Conservation (phyloP, 2,329 filamentous ascomycete genomes). For the Paraphoma chrysanthemicola region DNA sequence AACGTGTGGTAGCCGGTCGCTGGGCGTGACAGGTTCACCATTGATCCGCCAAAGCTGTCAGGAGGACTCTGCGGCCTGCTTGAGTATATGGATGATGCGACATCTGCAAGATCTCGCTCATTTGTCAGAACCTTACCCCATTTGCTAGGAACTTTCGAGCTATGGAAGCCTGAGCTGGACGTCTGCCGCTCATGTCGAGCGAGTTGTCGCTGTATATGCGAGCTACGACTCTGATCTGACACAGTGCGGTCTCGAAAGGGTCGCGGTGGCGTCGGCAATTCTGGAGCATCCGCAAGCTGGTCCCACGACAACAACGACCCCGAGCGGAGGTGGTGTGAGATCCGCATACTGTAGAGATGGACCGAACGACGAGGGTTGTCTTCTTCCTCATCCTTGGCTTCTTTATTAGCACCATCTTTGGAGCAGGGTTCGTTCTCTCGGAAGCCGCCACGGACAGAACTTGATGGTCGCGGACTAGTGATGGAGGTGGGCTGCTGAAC, state of each 20-base stretch:
- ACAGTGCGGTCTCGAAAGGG: conserved; percentile 20
- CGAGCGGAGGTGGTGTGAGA: conserved; percentile 54
- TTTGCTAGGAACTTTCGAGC: conserved; percentile 41
- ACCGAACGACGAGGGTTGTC: conserved; percentile 38
- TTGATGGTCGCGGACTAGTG: conserved; percentile 21
- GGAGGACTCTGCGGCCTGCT: conserved; percentile 47
- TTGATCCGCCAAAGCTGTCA: conserved; percentile 36
- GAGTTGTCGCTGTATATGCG: conserved; percentile 12
- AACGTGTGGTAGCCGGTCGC: conserved; percentile 11
- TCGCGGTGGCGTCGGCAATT: conserved; percentile 20
- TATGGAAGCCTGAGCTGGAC: conserved; percentile 48
- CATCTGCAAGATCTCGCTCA: conserved; percentile 19
- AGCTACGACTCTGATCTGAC: conserved; percentile 28
- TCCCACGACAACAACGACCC: conserved; percentile 50
- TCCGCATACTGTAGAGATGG: conserved; percentile 53
- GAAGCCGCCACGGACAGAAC: conserved; percentile 13
- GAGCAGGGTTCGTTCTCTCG: conserved; percentile 12
- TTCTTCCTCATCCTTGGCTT: conserved; percentile 15
- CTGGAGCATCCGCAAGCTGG: conserved; percentile 29
- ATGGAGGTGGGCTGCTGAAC: conserved; percentile 27
- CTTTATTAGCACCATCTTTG: not conserved
- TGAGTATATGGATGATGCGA: conserved; percentile 51
- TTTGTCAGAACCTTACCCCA: conserved; percentile 46
- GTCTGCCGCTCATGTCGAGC: conserved; percentile 35
- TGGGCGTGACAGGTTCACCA: conserved; percentile 21